Evolutionary conservation across 202 grass and related monocot species (phyloP), one percentile per base, ranked within the genome.

Genomic region (Eragrostis tef): DNA sequence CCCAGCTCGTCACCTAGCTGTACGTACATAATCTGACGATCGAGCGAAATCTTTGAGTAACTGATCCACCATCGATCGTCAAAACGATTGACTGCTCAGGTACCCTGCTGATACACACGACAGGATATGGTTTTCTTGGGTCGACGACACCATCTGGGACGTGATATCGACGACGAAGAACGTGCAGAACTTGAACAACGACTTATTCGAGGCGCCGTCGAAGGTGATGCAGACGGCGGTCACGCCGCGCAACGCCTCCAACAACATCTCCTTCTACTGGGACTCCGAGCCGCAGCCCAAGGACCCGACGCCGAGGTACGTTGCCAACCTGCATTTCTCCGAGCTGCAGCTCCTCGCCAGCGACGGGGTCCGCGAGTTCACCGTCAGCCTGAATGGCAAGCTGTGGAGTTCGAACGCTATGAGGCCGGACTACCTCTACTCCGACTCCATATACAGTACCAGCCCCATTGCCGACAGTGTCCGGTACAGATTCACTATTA

Each of bases 51-150:
- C 29, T 31, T 31, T n/a, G 51, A 63, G 29, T 31, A 31, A 31
- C 29, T 2, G 29, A 69, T 31, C 31, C 11, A 15, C 12, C 29
- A 31, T 63, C 15, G 25, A 62, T 8, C 11, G 50, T 1, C 1
- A 19, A 54, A 17, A 54, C 14, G 9, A 44, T 71, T 26, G 12
- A 36, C 9, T 4, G 61, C 9, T 7, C 42, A 94, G 89, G 82
- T 94, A 89, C 9, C 92, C 92, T 10, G 65, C 88, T 0, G 92
- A 94, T 13, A 68, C 57, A 0, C 36, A 81, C 50, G 92, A 94
- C 58, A 81, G 92, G 6, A 34, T 89, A 63, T 94, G 92, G 92
- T 0, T 4, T 0, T 84, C 86, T 15, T 70, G 31, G 79, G 58
- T 43, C 17, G 39, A 64, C 54, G 2, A 8, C 36, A 67, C 36